Evolutionary conservation across 805 yeast genomes (phyloP), one percentile per base, ranked within the genome.

Genomic region (Hemisphaericaspora nanyangensis): DNA sequence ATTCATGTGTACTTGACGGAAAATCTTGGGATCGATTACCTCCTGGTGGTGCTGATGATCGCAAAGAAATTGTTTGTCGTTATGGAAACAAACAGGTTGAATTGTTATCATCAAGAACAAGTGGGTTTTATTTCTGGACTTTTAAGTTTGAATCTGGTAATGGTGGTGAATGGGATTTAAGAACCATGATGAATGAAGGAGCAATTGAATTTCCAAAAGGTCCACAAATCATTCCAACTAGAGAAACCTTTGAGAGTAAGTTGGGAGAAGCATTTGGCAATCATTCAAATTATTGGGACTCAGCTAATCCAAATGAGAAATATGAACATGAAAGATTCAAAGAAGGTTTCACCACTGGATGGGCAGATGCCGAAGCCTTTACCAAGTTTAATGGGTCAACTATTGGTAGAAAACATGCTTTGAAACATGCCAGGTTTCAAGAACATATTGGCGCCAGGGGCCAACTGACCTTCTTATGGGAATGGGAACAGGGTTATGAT

Each of bases 151-250:
- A 83, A 55, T 71, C 79, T 41, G 97, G 97, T 2, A 83, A 82
- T 54, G 97, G 97, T 31, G 98, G 98, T 12, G 97, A 88, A 63
- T 91, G 98, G 98, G 97, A 93, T 35, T 82, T 87, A 61, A 71
- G 74, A 17, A 85, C 88, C 27, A 86, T 85, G 89, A 65, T 73
- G 16, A 79, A 82, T 17, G 62, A 64, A 37, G 88, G 87, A 1
- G 76, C 80, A 7, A 52, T 65, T 13, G 11, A 15, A 3, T 24
- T 28, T 5, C 49, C 52, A 5, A 59, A 65, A 29, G 35, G 38
- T 11, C 42, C 52, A 3, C 50, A 57, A 27, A 47, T 45, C 25
- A 51, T 64, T 1, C 82, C 83, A 1, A 60, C 57, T 17, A 60
- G 68, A 16, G 54, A 61, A 5, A 63, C 61, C 8, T 66, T 74